Conservation (phyloP, 371 early-diverging fungal genomes). For the Choanephora cucurbitarum region DNA sequence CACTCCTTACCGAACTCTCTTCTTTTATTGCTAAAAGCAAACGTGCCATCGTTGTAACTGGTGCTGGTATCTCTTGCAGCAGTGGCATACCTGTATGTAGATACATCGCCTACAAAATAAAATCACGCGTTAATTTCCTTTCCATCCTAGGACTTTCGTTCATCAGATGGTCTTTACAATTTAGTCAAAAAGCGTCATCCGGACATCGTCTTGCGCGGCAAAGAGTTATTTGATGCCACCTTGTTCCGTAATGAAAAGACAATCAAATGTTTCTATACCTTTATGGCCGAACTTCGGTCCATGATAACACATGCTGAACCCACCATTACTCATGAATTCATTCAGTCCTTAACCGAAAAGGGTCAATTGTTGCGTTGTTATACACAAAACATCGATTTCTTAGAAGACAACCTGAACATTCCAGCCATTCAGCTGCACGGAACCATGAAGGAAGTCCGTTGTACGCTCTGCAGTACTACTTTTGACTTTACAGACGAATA, state of each 20-base stretch:
- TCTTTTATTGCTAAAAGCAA: slow-evolving; percentile 64
- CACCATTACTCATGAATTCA: slow-evolving; percentile 88
- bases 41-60: slow-evolving; percentile 82
- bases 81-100: slow-evolving; percentile 83
- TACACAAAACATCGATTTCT: slow-evolving; percentile 97
- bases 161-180: slow-evolving; percentile 75
- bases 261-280: slow-evolving; percentile 86
- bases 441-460: slow-evolving; percentile 79
- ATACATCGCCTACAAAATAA: background rate
- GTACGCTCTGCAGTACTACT: slow-evolving; percentile 75
- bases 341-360: slow-evolving; percentile 70
- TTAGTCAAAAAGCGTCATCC: slow-evolving; percentile 85
- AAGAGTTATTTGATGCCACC: slow-evolving; percentile 95
- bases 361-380: slow-evolving; percentile 87
- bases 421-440: slow-evolving; percentile 94
- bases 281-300: slow-evolving; percentile 92
- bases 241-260: slow-evolving; percentile 78
- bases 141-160: slow-evolving; percentile 75
- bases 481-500: slow-evolving; percentile 61
- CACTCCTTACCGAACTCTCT: slow-evolving; percentile 48
- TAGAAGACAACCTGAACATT: slow-evolving; percentile 76
- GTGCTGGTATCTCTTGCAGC: slow-evolving; percentile 92
- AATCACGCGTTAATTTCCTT: slow-evolving; percentile 6
- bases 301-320: slow-evolving; percentile 72
- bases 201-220: slow-evolving; percentile 75